A percentile compares a stretch with the other conserved stretches of the same genome.
phyloP scores from a whole-genome alignment of 495 filamentous ascomycete genomes.

The Aspergillus homomorphus region DNA sequence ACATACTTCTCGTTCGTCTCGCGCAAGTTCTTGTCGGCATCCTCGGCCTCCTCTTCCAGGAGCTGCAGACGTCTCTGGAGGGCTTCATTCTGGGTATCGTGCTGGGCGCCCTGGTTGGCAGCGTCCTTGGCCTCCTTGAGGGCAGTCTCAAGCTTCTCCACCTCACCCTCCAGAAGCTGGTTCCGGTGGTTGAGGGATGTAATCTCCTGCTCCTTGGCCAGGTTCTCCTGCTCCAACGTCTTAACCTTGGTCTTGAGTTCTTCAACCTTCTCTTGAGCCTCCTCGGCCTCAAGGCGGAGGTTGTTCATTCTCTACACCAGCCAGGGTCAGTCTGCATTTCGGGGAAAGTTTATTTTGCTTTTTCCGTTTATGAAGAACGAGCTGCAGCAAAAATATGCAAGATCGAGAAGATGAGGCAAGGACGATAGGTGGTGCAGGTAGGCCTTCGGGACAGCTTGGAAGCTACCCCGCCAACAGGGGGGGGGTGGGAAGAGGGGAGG shows the following conservation, averaged over 20 bases:
- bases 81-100: constrained; percentile 81
- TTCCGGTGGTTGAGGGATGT: constrained; percentile 92
- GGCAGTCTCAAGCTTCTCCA: constrained; percentile 79
- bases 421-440: constrained; percentile 19
- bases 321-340: constrained; percentile 14
- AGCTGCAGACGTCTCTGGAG: constrained; percentile 89
- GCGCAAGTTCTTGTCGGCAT: constrained; percentile 87
- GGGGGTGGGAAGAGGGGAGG: constrained; percentile 23
- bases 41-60: constrained; percentile 95
- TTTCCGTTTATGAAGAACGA: constrained; percentile 1
- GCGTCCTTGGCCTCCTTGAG: constrained; percentile 76
- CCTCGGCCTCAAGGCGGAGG: constrained; percentile 90
- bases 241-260: constrained; percentile 86
- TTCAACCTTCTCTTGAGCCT: constrained; percentile 71
- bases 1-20: constrained; percentile 98
- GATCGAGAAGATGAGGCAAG: constrained; percentile 8
- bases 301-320: constrained; percentile 77
- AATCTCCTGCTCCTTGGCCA: constrained; percentile 96
- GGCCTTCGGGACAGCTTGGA: constrained; percentile 29
- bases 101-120: constrained; percentile 68
- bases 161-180: constrained; percentile 77
- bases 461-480: constrained; percentile 48
- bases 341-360: constrained; percentile 8
- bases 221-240: constrained; percentile 87
- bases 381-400: constrained; percentile 18